Base-by-base conservation (phyloP, 176 grass and related monocot species). In the Musa troglodytarum region DNA sequence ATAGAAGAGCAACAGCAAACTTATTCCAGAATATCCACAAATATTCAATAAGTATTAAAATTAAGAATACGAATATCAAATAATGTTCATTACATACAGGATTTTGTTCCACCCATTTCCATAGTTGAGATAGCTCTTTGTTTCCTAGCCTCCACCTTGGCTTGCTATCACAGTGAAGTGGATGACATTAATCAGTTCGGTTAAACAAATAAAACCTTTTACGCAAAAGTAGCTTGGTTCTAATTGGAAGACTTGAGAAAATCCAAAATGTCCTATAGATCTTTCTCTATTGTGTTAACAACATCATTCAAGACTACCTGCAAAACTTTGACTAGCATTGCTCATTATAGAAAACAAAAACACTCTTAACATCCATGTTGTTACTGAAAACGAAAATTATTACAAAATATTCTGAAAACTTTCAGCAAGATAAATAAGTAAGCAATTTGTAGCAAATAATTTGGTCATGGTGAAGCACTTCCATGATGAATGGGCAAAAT, bases 91-190 rank as follows among this genome's bases (percentile, higher is more conserved):
- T 70, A 86, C 89, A 62, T 88, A 97, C 93, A 52, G 94, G 94
- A 83, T 93, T 93, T 86, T 89, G 88, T 83, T 98, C 94, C 52
- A 90, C 90, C 94, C 90, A 93, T 83, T 90, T 98, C 94, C 90
- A 98, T 63, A 98, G 75, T 63, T 98, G 90, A n/a, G 84, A 80
- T 49, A 98, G 75, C 58, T 93, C 94, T 81, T 98, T 98, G 84
- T 89, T 98, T 76, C 94, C 90, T 65, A 98, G 73, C 82, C 86
- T 93, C 94, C 88, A 91, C 69, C 85, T 90, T 63, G 84, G 81
- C 66, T 91, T 98, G 49, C 93, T 97, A 83, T 54, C 87, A 66
- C n/a, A 62, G 53, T 68, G 61, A 78, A 71, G 64, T 24, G 21
- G 65, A 71, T 79, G 67, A 12, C 34, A 70, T 69, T 49, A 69